Evolutionary conservation across 1,284 basidiomycete species (phyloP).

Genomic region (Ustilago crameri): DNA sequence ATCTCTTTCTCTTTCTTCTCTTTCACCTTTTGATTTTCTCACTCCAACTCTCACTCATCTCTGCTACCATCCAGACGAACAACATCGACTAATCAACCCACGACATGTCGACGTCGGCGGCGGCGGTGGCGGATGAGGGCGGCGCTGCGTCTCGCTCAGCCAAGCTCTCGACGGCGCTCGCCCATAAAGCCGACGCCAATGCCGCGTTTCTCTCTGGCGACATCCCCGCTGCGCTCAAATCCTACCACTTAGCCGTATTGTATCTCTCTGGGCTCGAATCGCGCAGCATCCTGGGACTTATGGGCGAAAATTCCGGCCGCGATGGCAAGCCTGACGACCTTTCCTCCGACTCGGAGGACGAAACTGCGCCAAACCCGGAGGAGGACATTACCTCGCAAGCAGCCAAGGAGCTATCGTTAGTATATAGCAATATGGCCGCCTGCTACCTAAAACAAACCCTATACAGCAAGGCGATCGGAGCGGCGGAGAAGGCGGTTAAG

Average conservation of each 20-base stretch:
- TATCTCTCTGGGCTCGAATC: constrained; percentile 23
- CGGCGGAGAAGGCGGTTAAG: constrained; percentile 24
- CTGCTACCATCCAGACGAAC: not conserved
- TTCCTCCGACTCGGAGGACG: constrained; percentile 8
- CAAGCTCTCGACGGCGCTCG: constrained; percentile 17
- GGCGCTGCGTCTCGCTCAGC: not conserved
- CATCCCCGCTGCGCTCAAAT: constrained; percentile 12
- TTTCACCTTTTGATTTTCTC: not conserved
- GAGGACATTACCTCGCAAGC: not conserved
- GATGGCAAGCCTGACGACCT: constrained; percentile 24
- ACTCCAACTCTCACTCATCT: not conserved
- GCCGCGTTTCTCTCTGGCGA: constrained; percentile 12
- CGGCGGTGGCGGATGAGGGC: too few species aligned
- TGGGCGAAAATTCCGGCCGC: constrained; percentile 18
- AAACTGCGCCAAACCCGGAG: constrained; percentile 1
- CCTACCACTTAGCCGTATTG: constrained; percentile 28
- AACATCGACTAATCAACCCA: not conserved
- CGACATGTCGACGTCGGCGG: too few species aligned
- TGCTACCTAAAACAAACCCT: constrained; percentile 32
- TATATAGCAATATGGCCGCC: constrained; percentile 36
- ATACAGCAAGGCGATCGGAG: constrained; percentile 12
- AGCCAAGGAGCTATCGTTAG: constrained; percentile 4
- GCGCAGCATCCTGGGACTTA: constrained; percentile 17
- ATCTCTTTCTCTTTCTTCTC: too few species aligned
- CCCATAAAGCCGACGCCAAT: constrained; percentile 29